Evolutionary conservation across 2,329 filamentous ascomycete species (phyloP), one percentile per base, ranked within the genome.

Genomic region (Penicillium sp.): DNA sequence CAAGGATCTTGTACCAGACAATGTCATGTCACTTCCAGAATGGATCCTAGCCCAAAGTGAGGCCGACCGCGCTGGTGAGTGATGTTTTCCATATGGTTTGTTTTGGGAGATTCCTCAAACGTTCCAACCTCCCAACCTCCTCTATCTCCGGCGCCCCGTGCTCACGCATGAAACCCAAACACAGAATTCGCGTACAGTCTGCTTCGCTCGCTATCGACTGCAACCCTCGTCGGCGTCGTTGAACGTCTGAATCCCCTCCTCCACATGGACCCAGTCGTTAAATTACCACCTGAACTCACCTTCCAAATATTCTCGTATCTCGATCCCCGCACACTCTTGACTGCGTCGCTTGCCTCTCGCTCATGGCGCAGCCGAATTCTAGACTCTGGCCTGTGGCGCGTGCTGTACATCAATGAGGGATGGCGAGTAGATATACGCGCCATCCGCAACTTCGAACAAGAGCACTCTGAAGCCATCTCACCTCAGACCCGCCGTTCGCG

Each of bases 281-380:
- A 91, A 69, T 85, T 99, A 0, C 95, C 95, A 0, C 87, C 91
- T 27, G 95, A 99, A 74, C 90, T 99, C 68, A 96, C 92, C 60
- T 87, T 95, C 46, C 89, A 96, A 70, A 89, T 98, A 46, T 88
- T 99, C 44, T 88, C 89, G 16, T 95, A 92, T 70, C 87, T 99
- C 51, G 90, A 93, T 55, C 89, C 92, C 0, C 75, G 87, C 31
- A 95, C 92, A 0, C 82, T 99, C 40, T 82, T 98, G 57, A 87
- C 85, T 51, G 90, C 93, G 2, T 91, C 92, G 0, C 84, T 86
- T 46, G 87, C 92, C 16, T 97, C 92, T 37, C 87, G 88, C 49
- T 82, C 87, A 63, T 99, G 95, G 94, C 88, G 93, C 62, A 83
- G 85, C 18, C 82, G 95, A 18, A 89, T 94, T 6, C 78, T 92